Evolutionary conservation across 2,329 filamentous ascomycete species (phyloP).

Genomic region (Penicillium sp.): DNA sequence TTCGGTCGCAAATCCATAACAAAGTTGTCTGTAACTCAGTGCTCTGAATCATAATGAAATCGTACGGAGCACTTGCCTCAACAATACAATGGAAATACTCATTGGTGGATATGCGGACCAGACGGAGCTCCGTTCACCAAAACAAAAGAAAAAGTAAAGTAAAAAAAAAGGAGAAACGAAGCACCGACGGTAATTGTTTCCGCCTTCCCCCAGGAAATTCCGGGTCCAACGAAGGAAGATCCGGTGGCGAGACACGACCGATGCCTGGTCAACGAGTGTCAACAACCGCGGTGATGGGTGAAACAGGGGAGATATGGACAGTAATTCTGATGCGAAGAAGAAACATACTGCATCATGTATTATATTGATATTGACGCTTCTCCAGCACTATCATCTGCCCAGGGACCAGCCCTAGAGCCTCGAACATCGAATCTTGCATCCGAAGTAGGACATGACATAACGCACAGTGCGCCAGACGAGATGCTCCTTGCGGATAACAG

Average conservation of each 20-base stretch:
- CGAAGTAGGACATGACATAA: conserved; percentile 30
- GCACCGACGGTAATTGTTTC: not conserved
- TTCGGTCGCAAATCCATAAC: not conserved
- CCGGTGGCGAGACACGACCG: conserved; percentile 20
- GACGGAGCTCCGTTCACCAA: conserved; percentile 10
- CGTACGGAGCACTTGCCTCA: not conserved
- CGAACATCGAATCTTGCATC: conserved; percentile 7
- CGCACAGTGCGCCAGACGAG: conserved; percentile 10
- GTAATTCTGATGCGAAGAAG: not conserved
- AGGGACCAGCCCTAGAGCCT: not conserved
- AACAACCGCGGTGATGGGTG: conserved; percentile 7
- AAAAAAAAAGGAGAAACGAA: not conserved
- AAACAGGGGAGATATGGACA: conserved; percentile 9
- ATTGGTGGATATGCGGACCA: conserved; percentile 8
- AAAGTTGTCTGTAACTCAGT: not conserved
- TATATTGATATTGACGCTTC: not conserved
- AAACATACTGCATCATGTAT: conserved; percentile 1
- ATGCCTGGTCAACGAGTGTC: conserved; percentile 22
- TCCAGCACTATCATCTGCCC: not conserved
- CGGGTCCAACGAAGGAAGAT: conserved; percentile 18
- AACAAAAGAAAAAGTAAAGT: not conserved
- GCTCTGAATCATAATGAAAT: not conserved
- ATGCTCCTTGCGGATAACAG: conserved; percentile 22
- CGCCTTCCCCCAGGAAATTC: conserved; percentile 9
- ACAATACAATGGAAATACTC: not conserved